These are phyloP conservation scores for Phylloporus gajari DNA, from an alignment of 1,284 basidiomycete species.

Conservation along the genomic window DNA sequence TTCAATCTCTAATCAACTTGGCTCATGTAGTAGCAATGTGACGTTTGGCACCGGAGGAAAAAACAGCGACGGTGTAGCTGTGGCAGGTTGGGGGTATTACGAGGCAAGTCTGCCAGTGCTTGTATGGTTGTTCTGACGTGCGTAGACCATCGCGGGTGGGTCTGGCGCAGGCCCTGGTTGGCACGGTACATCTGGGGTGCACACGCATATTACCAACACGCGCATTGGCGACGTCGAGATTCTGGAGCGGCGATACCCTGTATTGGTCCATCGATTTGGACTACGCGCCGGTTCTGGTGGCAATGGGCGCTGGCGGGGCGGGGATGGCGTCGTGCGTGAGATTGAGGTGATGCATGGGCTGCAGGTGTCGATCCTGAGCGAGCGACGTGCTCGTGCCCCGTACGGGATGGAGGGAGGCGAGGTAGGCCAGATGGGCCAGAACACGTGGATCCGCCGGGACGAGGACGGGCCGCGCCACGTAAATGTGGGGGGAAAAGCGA, in stretches of 20 bases:
- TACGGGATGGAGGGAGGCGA: slow-evolving; percentile 92
- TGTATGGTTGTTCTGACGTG: slow-evolving; percentile 2
- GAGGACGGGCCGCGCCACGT: slow-evolving; percentile 66
- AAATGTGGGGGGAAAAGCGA: slow-evolving; percentile 93
- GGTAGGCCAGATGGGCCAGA: slow-evolving; percentile 79
- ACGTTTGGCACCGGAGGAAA: slow-evolving; percentile 93
- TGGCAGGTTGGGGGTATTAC: slow-evolving; percentile 85
- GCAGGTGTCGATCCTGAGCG: slow-evolving; percentile 88
- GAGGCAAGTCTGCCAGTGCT: slow-evolving; percentile 62
- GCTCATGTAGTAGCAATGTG: slow-evolving; percentile 70
- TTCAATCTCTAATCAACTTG: background rate
- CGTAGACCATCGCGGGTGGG: slow-evolving; percentile 90
- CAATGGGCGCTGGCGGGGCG: slow-evolving; percentile 81
- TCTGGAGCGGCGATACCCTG: slow-evolving; percentile 90
- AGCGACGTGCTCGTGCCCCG: slow-evolving; percentile 88
- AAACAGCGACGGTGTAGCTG: slow-evolving; percentile 56
- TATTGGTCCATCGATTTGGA: slow-evolving; percentile 86
- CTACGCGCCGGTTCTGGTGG: slow-evolving; percentile 84
- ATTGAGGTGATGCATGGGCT: slow-evolving; percentile 89
- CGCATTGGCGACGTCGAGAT: slow-evolving; percentile 94
- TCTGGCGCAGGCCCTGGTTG: slow-evolving; percentile 91
- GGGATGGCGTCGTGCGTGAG: slow-evolving; percentile 89
- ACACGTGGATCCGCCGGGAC: slow-evolving; percentile 89
- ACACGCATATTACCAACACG: slow-evolving; percentile 95
- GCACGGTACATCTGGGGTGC: slow-evolving; percentile 90